These are phyloP conservation scores for Seminavis robusta DNA, from an alignment of 108 stramenopile genomes.

Conservation along the genomic window DNA sequence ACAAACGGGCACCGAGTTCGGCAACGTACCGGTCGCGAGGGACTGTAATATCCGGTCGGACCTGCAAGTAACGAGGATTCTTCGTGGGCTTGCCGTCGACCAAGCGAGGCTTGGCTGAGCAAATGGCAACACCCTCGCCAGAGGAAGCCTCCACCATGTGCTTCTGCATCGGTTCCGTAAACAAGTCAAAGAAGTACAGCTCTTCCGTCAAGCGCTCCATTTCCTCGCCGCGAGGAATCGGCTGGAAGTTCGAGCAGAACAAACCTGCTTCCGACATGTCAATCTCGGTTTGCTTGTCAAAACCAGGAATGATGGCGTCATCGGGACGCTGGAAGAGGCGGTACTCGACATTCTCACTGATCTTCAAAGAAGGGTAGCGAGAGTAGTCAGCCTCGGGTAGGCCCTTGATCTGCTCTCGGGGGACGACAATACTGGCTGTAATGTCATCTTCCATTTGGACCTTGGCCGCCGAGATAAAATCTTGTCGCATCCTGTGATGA, in stretches of 20 bases:
- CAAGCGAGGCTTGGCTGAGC: constrained; percentile 50
- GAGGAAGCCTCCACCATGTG: constrained; percentile 46
- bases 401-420: constrained; percentile 37
- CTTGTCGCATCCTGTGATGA: constrained; percentile 51
- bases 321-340: constrained; percentile 57
- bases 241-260: constrained; percentile 51
- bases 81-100: constrained; percentile 43
- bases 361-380: constrained; percentile 39
- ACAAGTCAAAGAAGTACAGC: constrained; percentile 51
- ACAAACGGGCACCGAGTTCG: constrained; percentile 48
- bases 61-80: constrained; percentile 57
- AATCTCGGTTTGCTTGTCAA: constrained; percentile 51
- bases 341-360: constrained; percentile 53
- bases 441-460: constrained; percentile 68
- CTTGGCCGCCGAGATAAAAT: constrained; percentile 48
- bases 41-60: constrained; percentile 43
- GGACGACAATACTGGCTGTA: constrained; percentile 53
- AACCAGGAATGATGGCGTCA: constrained; percentile 52
- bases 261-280: constrained; percentile 38
- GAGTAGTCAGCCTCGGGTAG: constrained; percentile 39
- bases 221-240: constrained; percentile 34
- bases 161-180: constrained; percentile 51
- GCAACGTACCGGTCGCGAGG: constrained; percentile 44
- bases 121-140: constrained; percentile 30
- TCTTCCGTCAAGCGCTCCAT: constrained; percentile 49